Conservation (phyloP, 2,329 filamentous ascomycete genomes). For the Colletotrichum caudatum region DNA sequence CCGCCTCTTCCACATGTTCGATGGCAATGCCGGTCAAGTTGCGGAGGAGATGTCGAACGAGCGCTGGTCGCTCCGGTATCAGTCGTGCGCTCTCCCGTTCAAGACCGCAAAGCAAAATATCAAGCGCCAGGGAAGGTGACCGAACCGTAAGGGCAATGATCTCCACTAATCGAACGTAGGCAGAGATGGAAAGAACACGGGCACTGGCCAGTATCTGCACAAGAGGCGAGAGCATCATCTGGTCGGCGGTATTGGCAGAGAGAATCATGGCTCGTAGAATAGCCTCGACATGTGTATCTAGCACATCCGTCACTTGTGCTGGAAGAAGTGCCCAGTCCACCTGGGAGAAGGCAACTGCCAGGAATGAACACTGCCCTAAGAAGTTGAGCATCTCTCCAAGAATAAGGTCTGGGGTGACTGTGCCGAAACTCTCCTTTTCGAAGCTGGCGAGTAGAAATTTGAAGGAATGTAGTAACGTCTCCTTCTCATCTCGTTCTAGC, state of each 20-base stretch:
- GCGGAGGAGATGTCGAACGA: not conserved
- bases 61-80: not conserved
- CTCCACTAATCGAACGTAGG: not conserved
- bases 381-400: conserved; percentile 10
- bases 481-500: not conserved
- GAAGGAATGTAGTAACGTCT: not conserved
- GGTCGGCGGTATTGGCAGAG: too few species aligned
- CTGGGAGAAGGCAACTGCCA: not conserved
- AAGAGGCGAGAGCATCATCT: too few species aligned
- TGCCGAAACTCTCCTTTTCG: not conserved
- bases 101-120: not conserved
- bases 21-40: not conserved
- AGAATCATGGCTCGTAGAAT: too few species aligned
- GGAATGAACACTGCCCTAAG: not conserved
- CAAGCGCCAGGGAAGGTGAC: not conserved
- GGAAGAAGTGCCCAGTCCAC: not conserved
- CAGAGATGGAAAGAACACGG: not conserved
- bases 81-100: not conserved
- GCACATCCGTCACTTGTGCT: not conserved
- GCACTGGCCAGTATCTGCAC: conserved; percentile 1
- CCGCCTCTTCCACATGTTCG: conserved; percentile 2
- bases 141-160: not conserved
- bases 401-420: not conserved
- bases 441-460: not conserved
- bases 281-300: too few species aligned